Evolutionary conservation across 331 rosid species (phyloP), one percentile per base, ranked within the genome.

Genomic region (Quercus tomentella): DNA sequence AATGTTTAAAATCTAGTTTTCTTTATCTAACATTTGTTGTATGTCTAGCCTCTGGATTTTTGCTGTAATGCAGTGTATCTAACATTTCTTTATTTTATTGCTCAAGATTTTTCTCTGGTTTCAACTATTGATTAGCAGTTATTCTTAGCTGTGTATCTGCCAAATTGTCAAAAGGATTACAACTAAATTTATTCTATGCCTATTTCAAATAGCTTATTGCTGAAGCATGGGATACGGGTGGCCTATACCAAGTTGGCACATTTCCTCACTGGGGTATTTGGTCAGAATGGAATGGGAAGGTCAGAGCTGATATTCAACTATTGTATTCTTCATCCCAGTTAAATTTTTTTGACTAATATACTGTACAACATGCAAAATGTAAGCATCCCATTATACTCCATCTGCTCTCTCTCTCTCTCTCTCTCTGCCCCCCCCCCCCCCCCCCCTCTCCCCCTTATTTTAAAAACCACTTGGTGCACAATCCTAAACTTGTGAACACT

Each of bases 241-340:
- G 99, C 81, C 88, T 93, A 56, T 95, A 95, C 89, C 99, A 95
- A 91, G 96, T 95, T 88, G 99, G 98, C 79, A 74, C 83, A 26
- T 95, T 95, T 85, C 99, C 99, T 83, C 97, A 90, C 88, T 89
- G 96, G 98, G 94, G 98, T 85, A 84, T 84, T 88, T 95, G 99
- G 99, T 95, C 97, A 57, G 99, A 93, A 86, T 95, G 99, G 99
- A 95, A 95, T 80, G 99, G 99, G 77, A 90, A 93, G 99, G 99
- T 94, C 56, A 76, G 97, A 80, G 80, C 62, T 75, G 65, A 65
- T 73, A 30, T 37, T 63, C 58, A 28, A 56, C 41, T 74, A 73
- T 31, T 83, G 67, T 49, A 70, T 75, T 72, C 62, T 11, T 73
- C 65, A 72, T 82, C 49, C 26, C 18, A 33, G 72, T 69, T 79